Base-by-base conservation (phyloP, 2,329 filamentous ascomycete genomes). In the Colletotrichum karsti region DNA sequence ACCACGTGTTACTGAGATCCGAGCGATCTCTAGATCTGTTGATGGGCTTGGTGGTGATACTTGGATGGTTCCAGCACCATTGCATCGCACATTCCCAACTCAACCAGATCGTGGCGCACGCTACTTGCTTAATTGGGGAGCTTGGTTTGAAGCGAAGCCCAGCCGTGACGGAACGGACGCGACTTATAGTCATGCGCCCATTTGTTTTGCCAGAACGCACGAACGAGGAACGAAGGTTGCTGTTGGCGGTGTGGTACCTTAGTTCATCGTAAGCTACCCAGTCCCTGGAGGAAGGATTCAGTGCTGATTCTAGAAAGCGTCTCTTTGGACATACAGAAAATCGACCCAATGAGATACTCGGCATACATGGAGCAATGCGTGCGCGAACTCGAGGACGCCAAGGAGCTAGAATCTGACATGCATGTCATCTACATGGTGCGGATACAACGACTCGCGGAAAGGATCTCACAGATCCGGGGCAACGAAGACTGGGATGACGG, bases 191-290 rank as follows among this genome's bases (percentile, higher is more conserved):
- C 3, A 76, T 82, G 3, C 76, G 81, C 22, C 81, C 82, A 0
- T 77, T 79, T 15, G 72, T 77, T 30, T 77, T 80, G 1, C 75
- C 72, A 22, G 73, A 75, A 2, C 80, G 85, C 4, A 85, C 82
- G 0, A 81, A 85, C 7, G 87, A 88, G 41, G 87, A 89, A 68
- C 79, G 82, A 9, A 80, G 87, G n/a, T 79, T 82, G 0, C 77
- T 88, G 1, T 77, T 87, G 1, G 87, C 85, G 0, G 82, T 85
- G 2, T 89, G 86, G 82, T 88, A 87, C 66, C 69, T 89, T 30
- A 83, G 80, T 13, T 87, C 85, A 9, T 80, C 82, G 86, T 88
- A 77, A 73, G 84, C 76, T 12, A 5, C 3, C 22, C 2, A 0
- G 5, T 2, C 20, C 1, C 10, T 4, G 18, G 12, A 10, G 9